phyloP scores from a whole-genome alignment of 257 asterid genomes.

The Solanum habrochaites region DNA sequence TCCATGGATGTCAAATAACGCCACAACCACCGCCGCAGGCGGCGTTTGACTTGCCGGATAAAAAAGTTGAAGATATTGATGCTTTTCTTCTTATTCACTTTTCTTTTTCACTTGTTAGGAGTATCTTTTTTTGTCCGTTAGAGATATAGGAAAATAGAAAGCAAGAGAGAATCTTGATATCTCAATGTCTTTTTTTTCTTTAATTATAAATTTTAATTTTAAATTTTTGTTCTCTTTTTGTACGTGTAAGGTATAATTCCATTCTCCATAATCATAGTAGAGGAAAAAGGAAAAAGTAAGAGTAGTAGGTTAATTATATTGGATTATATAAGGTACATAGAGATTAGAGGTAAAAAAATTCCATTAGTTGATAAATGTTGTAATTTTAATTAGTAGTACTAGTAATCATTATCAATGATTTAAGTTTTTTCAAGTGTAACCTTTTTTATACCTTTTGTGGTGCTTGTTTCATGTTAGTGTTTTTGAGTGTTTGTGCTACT shows the following conservation, averaged over 20 bases:
- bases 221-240: not conserved
- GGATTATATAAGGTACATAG: not conserved
- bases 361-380: not conserved
- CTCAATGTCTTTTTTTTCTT: not conserved
- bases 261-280: not conserved
- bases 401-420: not conserved
- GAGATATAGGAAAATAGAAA: constrained; percentile 20
- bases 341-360: not conserved
- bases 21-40: constrained; percentile 47
- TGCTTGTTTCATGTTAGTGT: constrained; percentile 1
- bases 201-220: not conserved
- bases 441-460: not conserved
- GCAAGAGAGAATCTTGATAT: constrained; percentile 36
- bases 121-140: constrained; percentile 30
- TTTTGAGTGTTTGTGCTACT: not conserved
- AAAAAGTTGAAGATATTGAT: constrained; percentile 13
- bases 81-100: constrained; percentile 57
- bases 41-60: constrained; percentile 32
- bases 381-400: not conserved
- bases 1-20: constrained; percentile 45
- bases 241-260: constrained; percentile 15
- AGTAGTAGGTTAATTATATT: not conserved
- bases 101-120: constrained; percentile 29
- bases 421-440: not conserved
- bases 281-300: constrained; percentile 8